Evolutionary conservation across 306 rosid species (phyloP).

Genomic region (Vigna trinervia): DNA sequence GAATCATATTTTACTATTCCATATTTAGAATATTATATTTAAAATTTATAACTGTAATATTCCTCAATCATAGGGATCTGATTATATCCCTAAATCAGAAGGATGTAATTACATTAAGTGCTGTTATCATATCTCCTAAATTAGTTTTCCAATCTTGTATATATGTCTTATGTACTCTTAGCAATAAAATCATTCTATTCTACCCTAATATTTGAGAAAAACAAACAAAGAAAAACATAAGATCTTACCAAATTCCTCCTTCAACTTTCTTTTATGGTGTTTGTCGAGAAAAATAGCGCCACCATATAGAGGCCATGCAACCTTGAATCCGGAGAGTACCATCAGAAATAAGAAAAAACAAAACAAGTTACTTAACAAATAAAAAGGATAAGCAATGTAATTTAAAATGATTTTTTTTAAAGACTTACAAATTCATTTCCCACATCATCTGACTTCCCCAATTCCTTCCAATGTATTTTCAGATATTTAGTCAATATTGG

Average conservation of each 20-base stretch:
- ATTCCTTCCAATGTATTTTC: constrained; percentile 67
- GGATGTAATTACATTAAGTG: no score
- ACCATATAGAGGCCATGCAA: constrained; percentile 71
- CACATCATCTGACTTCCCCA: constrained; percentile 54
- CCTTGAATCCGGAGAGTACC: constrained; percentile 56
- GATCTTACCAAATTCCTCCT: constrained; percentile 90
- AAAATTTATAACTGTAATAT: no score
- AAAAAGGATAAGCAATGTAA: background rate
- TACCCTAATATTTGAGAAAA: no score
- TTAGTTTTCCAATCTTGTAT: no score
- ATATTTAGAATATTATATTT: no score
- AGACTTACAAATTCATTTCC: constrained; percentile 63
- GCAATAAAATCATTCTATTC: no score
- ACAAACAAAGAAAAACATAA: background rate
- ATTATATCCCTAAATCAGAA: no score
- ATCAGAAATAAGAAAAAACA: constrained; percentile 42
- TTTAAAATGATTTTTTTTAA: background rate
- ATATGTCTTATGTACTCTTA: no score
- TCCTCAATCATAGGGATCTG: no score
- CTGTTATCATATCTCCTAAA: no score
- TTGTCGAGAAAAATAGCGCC: constrained; percentile 71
- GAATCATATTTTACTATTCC: no score
- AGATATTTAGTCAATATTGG: constrained; percentile 77
- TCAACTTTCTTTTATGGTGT: constrained; percentile 78
- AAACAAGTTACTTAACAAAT: constrained; percentile 43